Evolutionary conservation across 495 filamentous ascomycete species (phyloP), one percentile per base, ranked within the genome.

Genomic region (Pyrenopolyporus hunteri): DNA sequence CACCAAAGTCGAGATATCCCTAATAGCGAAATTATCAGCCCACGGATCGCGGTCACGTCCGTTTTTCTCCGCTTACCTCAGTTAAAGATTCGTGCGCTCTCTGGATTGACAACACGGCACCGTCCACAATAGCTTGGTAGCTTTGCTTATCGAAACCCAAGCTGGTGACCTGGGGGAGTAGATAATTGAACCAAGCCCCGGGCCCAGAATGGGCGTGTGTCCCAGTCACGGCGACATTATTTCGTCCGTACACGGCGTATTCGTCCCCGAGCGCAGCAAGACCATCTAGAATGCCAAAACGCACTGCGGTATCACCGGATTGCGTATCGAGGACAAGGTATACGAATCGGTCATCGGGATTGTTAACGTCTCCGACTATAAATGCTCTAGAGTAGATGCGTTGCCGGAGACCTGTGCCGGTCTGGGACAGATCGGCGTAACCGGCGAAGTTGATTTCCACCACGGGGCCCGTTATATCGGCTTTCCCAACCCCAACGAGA

Each of bases 151-250:
- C 82, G 56, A 97, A 97, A 0, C 94, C 94, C 37, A 85, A 77
- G 54, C 88, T 92, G 0, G 94, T 97, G 59, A 98, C 85, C 70
- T 97, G 94, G 3, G 93, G 93, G 7, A 98, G 81, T 11, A 98
- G 82, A 70, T 98, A 98, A 66, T 98, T 98, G 67, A 94, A 84
- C 92, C 92, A 98, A 26, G 89, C 94, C 0, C 91, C 94, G 13
- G 93, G 92, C 0, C 91, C 93, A 26, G 92, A 89, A 72, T 98
- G 94, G 2, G 88, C 90, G 70, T 98, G 94, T 0, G 94, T 97
- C 20, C 93, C 94, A 1, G 89, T 93, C 14, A 98, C 79, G 10
- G 94, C 94, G 37, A 98, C 74, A 68, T 97, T 98, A 48, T 82
- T 79, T 59, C 87, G 83, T 20, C 83, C 84, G 70, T 97, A 98